Base-by-base conservation (phyloP, 1,284 basidiomycete genomes). In the Ceratobasidium sp. region DNA sequence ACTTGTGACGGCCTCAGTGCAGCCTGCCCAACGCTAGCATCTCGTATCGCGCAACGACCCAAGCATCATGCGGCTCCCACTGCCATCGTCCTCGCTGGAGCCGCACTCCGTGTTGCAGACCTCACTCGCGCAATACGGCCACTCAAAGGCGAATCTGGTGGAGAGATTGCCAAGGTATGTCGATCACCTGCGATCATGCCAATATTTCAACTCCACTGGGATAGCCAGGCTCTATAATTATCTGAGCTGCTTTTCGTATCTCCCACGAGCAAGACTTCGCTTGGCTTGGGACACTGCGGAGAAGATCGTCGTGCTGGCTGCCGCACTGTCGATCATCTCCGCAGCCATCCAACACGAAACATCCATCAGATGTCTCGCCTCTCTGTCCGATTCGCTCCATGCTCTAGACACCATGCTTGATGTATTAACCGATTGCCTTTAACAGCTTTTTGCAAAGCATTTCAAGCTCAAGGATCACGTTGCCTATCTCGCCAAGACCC, bases 391-490 rank as follows among this genome's bases (percentile, higher is more conserved):
- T n/a, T n/a, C n/a, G n/a, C n/a, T n/a, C n/a, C n/a, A n/a, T n/a
- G n/a, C n/a, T n/a, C n/a, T n/a, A n/a, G n/a, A n/a, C n/a, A n/a
- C n/a, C n/a, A n/a, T n/a, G n/a, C n/a, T n/a, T n/a, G n/a, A n/a
- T n/a, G n/a, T n/a, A n/a, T n/a, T n/a, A n/a, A n/a, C n/a, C n/a
- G 23, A 30, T 35, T 46, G 43, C 46, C 28, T 28, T 58, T 21
- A 9, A n/a, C 43, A 76, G 79, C 85, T 94, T 41, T 95, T 95
- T 78, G 91, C 93, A 54, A 93, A 89, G 80, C 93, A 95, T 79
- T 89, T 94, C 82, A 95, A 94, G 82, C 84, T 95, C 52, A 84
- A 89, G 67, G 90, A 94, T 74, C 93, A 95, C 79, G 87, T 91
- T 77, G 82, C 86, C 21, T 92, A 93, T 82, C 83, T 95, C 76